phyloP scores from a whole-genome alignment of 495 filamentous ascomycete genomes.

The Peziza echinospora region DNA sequence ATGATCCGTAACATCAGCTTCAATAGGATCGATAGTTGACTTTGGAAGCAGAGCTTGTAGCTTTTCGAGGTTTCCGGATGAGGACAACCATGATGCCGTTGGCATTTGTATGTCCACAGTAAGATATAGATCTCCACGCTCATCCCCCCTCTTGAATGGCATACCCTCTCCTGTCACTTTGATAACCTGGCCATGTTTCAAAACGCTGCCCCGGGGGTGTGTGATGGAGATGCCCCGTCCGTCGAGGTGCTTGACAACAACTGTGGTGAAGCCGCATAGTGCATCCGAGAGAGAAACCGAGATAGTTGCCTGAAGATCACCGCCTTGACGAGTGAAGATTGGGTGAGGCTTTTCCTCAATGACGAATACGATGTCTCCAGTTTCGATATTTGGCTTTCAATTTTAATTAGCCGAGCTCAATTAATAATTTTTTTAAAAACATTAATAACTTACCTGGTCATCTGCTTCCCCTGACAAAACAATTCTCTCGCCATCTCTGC shows the following conservation, averaged over 20 bases:
- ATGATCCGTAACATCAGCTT: slow-evolving; percentile 57
- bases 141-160: slow-evolving; percentile 68
- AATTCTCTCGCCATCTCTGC: slow-evolving; percentile 57
- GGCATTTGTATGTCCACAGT: slow-evolving; percentile 76
- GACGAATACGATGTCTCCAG: slow-evolving; percentile 80
- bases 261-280: slow-evolving; percentile 69
- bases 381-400: slow-evolving; percentile 50
- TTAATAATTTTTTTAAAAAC: background rate
- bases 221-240: slow-evolving; percentile 70
- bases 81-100: slow-evolving; percentile 56
- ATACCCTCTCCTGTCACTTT: slow-evolving; percentile 80
- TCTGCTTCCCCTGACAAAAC: slow-evolving; percentile 87
- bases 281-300: slow-evolving; percentile 66
- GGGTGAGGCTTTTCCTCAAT: slow-evolving; percentile 64
- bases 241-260: slow-evolving; percentile 82
- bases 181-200: slow-evolving; percentile 61
- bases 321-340: slow-evolving; percentile 55
- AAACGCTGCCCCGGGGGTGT: slow-evolving; percentile 49
- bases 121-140: slow-evolving; percentile 71
- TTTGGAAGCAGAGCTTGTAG: slow-evolving; percentile 37
- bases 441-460: slow-evolving; percentile 25
- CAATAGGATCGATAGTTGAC: slow-evolving; percentile 25
- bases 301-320: slow-evolving; percentile 61
- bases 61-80: slow-evolving; percentile 43
- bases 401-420: background rate